Base-by-base conservation (phyloP, 2,329 filamentous ascomycete genomes). In the Penicillium sp. region DNA sequence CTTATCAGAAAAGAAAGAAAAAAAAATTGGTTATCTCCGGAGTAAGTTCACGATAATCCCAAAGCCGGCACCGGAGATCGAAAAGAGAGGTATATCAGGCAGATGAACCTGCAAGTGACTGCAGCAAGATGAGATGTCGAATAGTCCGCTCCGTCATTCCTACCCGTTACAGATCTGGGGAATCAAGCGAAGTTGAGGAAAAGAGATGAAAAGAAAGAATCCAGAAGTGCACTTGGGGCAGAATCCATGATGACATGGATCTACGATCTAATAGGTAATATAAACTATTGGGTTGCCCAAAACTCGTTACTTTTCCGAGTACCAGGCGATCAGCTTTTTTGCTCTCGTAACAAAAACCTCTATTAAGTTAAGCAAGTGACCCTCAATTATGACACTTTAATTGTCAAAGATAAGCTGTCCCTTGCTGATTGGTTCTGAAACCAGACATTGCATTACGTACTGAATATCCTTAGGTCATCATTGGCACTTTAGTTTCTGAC, bases 381-480 rank as follows among this genome's bases (percentile, higher is more conserved):
- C 50, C 46, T n/a, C 15, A 63, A 67, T 66, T 63, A 63, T 57
- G 51, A 47, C 43, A 53, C 51, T 43, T 41, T 52, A 66, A 65
- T 66, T 62, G 65, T 67, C 63, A 64, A 53, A 62, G 72, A 74
- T 74, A 74, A 74, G 70, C 33, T 17, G 42, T 17, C 8, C 6
- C 15, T 12, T 43, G 27, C 60, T 73, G 69, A 74, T 74, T 75
- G 72, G 72, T 53, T 29, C 43, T 37, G 50, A 50, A 59, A 59
- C 48, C 61, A 56, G 49, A 59, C 61, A 60, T 66, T 50, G 57
- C 62, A 73, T 74, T 74, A 74, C 71, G 71, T 73, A 73, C 67
- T 63, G 62, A 46, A 54, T 61, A 60, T 41, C n/a, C 35, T 50
- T 57, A 57, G 35, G 50, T 57, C 55, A 57, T 51, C 55, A 43